phyloP scores from a whole-genome alignment of 768 basidiomycete genomes.

The Tulasnella sp. region DNA sequence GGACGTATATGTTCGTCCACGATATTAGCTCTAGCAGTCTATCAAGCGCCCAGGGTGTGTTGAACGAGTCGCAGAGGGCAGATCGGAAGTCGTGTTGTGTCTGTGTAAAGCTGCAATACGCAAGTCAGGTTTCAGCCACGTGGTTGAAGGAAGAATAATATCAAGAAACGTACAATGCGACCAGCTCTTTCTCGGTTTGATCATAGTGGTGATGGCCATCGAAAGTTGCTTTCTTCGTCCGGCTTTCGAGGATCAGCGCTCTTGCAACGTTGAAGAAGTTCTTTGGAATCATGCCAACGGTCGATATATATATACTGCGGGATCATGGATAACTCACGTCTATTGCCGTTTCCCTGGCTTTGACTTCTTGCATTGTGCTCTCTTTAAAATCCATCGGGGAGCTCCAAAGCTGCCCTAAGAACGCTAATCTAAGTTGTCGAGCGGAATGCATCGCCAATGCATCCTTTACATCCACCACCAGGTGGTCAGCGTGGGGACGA shows the following conservation, averaged over 20 bases:
- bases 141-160: background rate
- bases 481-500: background rate
- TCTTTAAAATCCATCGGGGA: slow-evolving; percentile 91
- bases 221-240: slow-evolving; percentile 21
- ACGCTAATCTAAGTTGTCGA: slow-evolving; percentile 82
- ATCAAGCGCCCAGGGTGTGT: slow-evolving; percentile 76
- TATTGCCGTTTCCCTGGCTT: slow-evolving; percentile 67
- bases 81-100: slow-evolving; percentile 69
- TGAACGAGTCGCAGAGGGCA: slow-evolving; percentile 94
- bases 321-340: slow-evolving; percentile 68
- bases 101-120: slow-evolving; percentile 58
- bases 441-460: slow-evolving; percentile 61
- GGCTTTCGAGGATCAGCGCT: slow-evolving; percentile 56
- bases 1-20: slow-evolving; percentile 76
- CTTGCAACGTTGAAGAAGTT: slow-evolving; percentile 90
- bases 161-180: slow-evolving; percentile 40
- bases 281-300: slow-evolving; percentile 32
- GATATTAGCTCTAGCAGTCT: slow-evolving; percentile 73
- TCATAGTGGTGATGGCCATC: slow-evolving; percentile 34
- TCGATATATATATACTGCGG: background rate
- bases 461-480: background rate
- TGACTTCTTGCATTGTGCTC: slow-evolving; percentile 73
- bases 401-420: slow-evolving; percentile 86
- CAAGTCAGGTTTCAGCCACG: background rate
- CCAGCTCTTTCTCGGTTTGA: slow-evolving; percentile 51